Conservation (phyloP, 2,329 filamentous ascomycete genomes). For the Corynespora cassiicola region DNA sequence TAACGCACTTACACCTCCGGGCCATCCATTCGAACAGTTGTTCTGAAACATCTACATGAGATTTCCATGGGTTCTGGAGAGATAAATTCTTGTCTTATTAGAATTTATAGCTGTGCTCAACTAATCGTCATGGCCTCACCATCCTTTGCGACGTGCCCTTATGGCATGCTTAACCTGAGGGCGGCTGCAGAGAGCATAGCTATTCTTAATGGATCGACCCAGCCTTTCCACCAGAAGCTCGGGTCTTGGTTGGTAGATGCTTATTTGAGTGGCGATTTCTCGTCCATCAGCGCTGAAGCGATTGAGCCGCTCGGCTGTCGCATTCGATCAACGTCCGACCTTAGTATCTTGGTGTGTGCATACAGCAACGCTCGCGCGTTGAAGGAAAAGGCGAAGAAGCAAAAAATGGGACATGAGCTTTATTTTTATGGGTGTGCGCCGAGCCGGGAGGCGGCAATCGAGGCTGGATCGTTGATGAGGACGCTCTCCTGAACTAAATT, state of each 20-base stretch:
- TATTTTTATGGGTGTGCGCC: conserved; percentile 11
- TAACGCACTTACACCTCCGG: too few relatives aligned
- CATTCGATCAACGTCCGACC: conserved; percentile 4
- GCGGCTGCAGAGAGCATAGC: conserved; percentile 5
- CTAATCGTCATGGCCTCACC: too few relatives aligned
- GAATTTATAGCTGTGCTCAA: too few relatives aligned
- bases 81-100: too few relatives aligned
- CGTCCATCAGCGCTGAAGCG: neutral
- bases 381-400: conserved; percentile 1
- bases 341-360: conserved; percentile 10
- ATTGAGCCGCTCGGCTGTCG: conserved; percentile 9
- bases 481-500: too few relatives aligned
- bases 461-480: conserved; percentile 1
- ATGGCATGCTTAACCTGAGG: conserved; percentile 7
- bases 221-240: conserved; percentile 5
- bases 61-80: too few relatives aligned
- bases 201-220: conserved; percentile 1
- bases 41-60: too few relatives aligned
- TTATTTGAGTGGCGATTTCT: conserved; percentile 1
- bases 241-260: conserved; percentile 2
- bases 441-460: neutral
- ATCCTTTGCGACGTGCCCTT: conserved; percentile 6
- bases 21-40: too few relatives aligned
- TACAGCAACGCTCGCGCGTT: conserved; percentile 8
- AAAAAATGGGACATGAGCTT: conserved; percentile 6